phyloP scores from a whole-genome alignment of 164 flowering plant species.

The Taxillus chinensis region DNA sequence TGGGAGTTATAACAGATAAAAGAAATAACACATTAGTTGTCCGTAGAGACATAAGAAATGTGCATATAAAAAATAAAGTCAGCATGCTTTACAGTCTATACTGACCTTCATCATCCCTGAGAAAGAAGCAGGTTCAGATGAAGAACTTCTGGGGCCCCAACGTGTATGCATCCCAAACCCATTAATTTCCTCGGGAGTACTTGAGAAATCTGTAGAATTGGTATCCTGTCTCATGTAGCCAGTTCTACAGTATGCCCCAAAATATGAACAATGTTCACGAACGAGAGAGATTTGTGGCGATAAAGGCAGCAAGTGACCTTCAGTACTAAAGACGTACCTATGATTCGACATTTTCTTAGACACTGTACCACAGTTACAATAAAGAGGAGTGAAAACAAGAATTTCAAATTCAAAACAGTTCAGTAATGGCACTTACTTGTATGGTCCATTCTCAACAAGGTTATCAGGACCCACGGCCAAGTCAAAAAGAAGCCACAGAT shows the following conservation, averaged over 20 bases:
- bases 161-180: constrained; percentile 16
- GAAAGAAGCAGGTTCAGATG: constrained; percentile 16
- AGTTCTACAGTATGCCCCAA: constrained; percentile 68
- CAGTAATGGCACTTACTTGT: constrained; percentile 49
- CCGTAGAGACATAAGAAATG: not conserved
- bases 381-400: no score
- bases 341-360: not conserved
- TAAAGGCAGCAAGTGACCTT: constrained; percentile 87
- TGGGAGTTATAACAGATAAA: no score
- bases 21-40: no score
- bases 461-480: constrained; percentile 94
- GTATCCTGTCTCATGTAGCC: constrained; percentile 20
- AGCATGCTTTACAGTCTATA: not conserved
- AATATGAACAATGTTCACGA: constrained; percentile 75
- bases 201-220: constrained; percentile 16
- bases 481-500: constrained; percentile 96
- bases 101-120: constrained; percentile 73
- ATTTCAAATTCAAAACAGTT: not conserved
- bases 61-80: not conserved
- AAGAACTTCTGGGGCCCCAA: constrained; percentile 13
- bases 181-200: constrained; percentile 28
- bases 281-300: constrained; percentile 78
- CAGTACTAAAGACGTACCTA: constrained; percentile 94
- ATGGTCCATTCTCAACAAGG: constrained; percentile 93
- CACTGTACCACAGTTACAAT: no score